Base-by-base conservation (phyloP, 495 filamentous ascomycete genomes). In the Durotheca rogersii region DNA sequence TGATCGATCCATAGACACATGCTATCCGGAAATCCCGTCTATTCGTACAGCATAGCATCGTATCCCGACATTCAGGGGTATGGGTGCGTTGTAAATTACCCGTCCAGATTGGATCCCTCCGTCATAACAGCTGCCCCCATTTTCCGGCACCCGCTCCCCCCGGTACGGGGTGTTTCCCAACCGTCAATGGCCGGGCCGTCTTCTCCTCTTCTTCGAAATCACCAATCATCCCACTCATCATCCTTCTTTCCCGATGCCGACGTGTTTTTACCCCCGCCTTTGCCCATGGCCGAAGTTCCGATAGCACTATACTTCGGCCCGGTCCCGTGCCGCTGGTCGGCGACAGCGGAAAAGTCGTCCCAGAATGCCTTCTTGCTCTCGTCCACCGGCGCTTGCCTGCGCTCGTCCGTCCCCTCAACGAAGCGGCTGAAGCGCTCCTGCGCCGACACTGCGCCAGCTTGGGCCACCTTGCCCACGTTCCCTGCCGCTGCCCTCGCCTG, bases 331-430 rank as follows among this genome's bases (percentile, higher is more conserved):
- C 65, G 62, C 25, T 74, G 70, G 44, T 79, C 72, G 2, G 81
- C 78, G 17, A 75, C 67, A 27, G 66, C 69, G 0, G 81, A 79
- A 48, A 91, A 79, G 16, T 82, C 79, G 69, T 97, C 94, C 94
- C 93, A 98, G 69, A 98, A 98, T 30, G 88, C 87, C 54, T 84
- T 82, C 66, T 84, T 87, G 79, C 59, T 87, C 79, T 77, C 71
- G 59, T 79, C 73, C 23, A 69, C 60, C 7, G 71, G 71, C 20
- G 65, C 60, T 25, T 65, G 56, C 7, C 47, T 50, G 37, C 67
- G 66, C 14, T 64, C 68, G 18, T 68, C 56, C 7, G 57, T 60
- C 2, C 73, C 72, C 62, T 96, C 89, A 19, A 95, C 89, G 56
- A 97, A 93, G 0, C 83, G 81, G 60, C 74, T 86, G 69, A 97